Evolutionary conservation across 129 eudicot genomes (phyloP).

Genomic region (Artemisia tridentata): DNA sequence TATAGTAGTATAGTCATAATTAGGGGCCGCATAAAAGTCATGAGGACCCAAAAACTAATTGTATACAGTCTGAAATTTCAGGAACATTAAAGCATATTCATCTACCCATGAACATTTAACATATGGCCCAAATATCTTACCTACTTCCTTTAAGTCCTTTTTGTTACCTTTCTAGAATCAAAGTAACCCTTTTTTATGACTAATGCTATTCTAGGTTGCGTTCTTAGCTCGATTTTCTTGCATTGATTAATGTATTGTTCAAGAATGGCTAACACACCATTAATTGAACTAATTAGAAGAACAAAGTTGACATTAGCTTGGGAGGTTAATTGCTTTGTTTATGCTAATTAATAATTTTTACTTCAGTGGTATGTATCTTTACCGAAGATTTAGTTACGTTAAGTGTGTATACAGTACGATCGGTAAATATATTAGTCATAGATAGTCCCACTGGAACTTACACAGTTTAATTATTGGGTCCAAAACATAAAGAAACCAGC

Average conservation of each 20-base stretch:
- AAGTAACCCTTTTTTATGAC: not conserved
- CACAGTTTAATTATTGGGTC: too few relatives aligned
- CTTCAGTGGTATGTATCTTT: too few relatives aligned
- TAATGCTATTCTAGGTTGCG: not conserved
- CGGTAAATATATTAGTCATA: too few relatives aligned
- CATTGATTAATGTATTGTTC: not conserved
- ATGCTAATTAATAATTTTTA: too few relatives aligned
- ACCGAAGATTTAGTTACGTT: too few relatives aligned
- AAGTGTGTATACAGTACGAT: too few relatives aligned
- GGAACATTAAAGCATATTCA: slow-evolving; percentile 7
- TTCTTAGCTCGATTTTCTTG: not conserved
- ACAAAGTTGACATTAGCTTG: too few relatives aligned
- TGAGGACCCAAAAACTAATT: slow-evolving; percentile 8
- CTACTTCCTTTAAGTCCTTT: not conserved
- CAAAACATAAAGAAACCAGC: too few relatives aligned
- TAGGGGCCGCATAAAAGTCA: not conserved
- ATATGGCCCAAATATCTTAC: not conserved
- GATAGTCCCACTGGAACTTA: too few relatives aligned
- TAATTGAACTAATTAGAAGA: not conserved
- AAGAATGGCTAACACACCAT: not conserved
- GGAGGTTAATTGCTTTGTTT: too few relatives aligned
- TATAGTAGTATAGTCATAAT: not conserved
- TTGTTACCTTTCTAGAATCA: not conserved
- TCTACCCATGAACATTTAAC: slow-evolving; percentile 14
- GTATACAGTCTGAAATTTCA: not conserved